Base-by-base conservation (phyloP, 2,329 filamentous ascomycete genomes). In the Ascocoryne sarcoides region DNA sequence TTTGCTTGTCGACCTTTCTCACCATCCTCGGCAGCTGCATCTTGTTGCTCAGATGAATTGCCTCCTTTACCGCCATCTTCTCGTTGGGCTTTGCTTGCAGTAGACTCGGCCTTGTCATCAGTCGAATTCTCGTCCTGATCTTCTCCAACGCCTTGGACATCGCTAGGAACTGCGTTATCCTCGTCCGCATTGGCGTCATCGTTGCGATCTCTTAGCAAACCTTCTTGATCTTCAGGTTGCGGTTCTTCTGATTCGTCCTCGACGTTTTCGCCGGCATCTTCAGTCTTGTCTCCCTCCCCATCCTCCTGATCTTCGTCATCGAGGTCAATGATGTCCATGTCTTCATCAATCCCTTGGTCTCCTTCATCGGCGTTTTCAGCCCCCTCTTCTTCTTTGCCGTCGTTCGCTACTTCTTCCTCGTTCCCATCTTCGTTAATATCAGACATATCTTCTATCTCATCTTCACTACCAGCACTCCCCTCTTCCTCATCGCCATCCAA, bases 61-160 rank as follows among this genome's bases (percentile, higher is more conserved):
- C 84, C 77, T 40, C 79, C 79, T 59, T 77, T 70, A 16, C 79
- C 72, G 12, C 82, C 82, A 40, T 78, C 71, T 15, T 85, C 78
- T 45, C 73, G 73, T 52, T 84, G 75, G 2, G 79, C 70, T 37
- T 78, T 75, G 45, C 68, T 69, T 49, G 76, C 66, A n/a, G n/a
- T n/a, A 30, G 76, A 70, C 31, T 76, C 69, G 39, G 80, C 73
- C 16, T 81, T 73, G 16, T 78, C 61, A n/a, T 83, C 71, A 52
- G 73, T 70, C 16, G 77, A 66, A 40, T 80, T 71, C 20, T 79
- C 71, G 36, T 82, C 75, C 40, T 81, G 73, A 35, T 83, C 80
- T 36, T 77, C 71, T 2, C 81, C 80, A 10, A 74, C 71, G 31
- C 74, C 75, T 62, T 76, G 74, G 32, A 75, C 70, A 39, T 83